Evolutionary conservation across 768 basidiomycete genomes (phyloP), one percentile per base, ranked within the genome.

Genomic region (Boletus huronensis): DNA sequence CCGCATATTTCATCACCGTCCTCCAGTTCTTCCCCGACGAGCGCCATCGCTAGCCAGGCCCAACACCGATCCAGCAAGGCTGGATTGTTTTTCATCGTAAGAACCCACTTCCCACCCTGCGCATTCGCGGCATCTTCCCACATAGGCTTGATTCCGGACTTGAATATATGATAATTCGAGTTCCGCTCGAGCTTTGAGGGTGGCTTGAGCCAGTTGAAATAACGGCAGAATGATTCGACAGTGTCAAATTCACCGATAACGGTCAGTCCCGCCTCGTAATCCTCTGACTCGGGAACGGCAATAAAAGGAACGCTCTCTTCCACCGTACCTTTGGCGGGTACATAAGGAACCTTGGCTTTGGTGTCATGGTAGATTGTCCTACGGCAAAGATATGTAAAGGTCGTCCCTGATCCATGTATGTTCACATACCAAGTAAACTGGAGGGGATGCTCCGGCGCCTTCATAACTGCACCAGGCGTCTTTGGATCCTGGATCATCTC

Each of bases 91-190:
- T 88, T 88, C 87, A 96, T 92, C 64, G 92, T 92, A 53, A 98
- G 71, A 19, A 94, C 92, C 94, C 94, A 97, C 74, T 94, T 95
- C 34, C 94, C 94, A 19, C 94, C 94, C 50, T 87, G 81, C 25
- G 90, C 88, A 65, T 97, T 97, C 50, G 92, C 90, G 29, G 82
- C 82, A 69, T 96, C 94, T 74, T 96, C 94, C 93, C 93, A 97
- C 94, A 97, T 96, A 14, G 92, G 92, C 67, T 93, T 92, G 76
- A 94, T 94, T 17, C 90, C 90, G 21, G 83, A 79, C 74, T 96
- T 96, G 82, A 98, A 97, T 52, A 98, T 79, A 67, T 98, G 94
- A 64, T 96, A 94, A 73, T 97, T 98, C 43, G 88, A 88, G 73
- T 92, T 93, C 64, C 85, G 85, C 63, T 93, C 90, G 32, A 96